Conservation (phyloP, 1,284 basidiomycete genomes). For the Amylostereum chailletii region DNA sequence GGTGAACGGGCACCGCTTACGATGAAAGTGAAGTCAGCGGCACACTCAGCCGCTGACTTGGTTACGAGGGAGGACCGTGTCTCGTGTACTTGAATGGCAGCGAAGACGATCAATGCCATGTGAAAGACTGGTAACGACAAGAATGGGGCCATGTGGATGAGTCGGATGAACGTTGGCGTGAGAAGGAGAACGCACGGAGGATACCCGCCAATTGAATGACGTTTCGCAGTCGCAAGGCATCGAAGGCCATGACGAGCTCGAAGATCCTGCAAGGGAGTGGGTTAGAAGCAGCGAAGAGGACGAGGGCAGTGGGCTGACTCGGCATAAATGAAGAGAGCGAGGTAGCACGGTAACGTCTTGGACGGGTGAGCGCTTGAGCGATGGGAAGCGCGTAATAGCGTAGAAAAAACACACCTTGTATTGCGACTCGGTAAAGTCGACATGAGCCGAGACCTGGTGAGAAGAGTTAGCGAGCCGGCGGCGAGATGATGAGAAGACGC, state of each 20-base stretch:
- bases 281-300: conserved; percentile 5
- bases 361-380: not conserved
- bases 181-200: conserved; percentile 35
- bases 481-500: conserved; percentile 8
- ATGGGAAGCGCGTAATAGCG: not conserved
- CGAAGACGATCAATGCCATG: conserved; percentile 58
- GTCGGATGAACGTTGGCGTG: not conserved
- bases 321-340: conserved; percentile 72
- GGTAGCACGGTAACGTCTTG: conserved; percentile 77
- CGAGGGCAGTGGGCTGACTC: conserved; percentile 37
- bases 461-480: not conserved
- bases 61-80: conserved; percentile 51
- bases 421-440: conserved; percentile 30
- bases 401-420: conserved; percentile 40
- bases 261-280: conserved; percentile 41
- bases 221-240: conserved; percentile 67
- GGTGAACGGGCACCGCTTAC: conserved; percentile 10
- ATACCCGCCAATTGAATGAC: conserved; percentile 71
- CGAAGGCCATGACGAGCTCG: conserved; percentile 64
- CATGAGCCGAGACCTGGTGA: conserved; percentile 45
- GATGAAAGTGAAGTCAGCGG: conserved; percentile 10
- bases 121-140: conserved; percentile 52
- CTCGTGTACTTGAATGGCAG: conserved; percentile 68
- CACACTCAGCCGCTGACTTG: conserved; percentile 6
- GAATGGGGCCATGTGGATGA: not conserved